These are phyloP conservation scores for Anisodus acutangulus DNA, from an alignment of 257 asterid genomes.

Conservation along the genomic window DNA sequence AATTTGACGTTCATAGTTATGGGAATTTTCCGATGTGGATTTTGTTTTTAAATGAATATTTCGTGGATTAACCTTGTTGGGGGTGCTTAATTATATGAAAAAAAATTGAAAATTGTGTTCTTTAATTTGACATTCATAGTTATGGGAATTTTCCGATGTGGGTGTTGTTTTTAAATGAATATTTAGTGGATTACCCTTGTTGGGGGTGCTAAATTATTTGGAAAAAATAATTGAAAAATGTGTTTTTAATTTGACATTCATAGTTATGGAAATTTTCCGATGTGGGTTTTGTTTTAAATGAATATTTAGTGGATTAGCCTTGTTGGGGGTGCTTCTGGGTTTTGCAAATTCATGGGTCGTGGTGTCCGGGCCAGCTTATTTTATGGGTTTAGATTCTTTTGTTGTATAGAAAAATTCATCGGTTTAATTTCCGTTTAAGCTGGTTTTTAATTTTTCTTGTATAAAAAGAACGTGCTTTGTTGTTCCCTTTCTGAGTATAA, in stretches of 20 bases:
- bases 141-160: no score
- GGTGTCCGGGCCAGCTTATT: no score
- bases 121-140: no score
- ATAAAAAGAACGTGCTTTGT: neutral
- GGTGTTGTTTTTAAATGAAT: no score
- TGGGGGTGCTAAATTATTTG: no score
- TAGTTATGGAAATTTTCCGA: neutral
- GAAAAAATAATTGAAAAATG: neutral
- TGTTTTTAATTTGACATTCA: neutral
- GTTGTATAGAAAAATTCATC: neutral
- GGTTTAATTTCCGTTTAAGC: neutral
- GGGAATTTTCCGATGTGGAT: no score
- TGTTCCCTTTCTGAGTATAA: neutral
- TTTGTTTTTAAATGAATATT: no score
- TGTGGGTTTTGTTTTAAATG: neutral
- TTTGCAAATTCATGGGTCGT: neutral
- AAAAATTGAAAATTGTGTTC: no score
- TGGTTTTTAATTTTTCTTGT: neutral
- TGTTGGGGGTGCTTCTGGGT: neutral
- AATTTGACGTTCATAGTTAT: no score
- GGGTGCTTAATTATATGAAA: no score
- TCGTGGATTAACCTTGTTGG: no score
- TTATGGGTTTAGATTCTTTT: neutral
- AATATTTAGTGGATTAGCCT: neutral
- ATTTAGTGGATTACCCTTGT: no score